Percentiles rank a stretch among this genome's conserved stretches.
phyloP scores from a whole-genome alignment of 2,329 filamentous ascomycete species.

The Cladorrhinum sp. region DNA sequence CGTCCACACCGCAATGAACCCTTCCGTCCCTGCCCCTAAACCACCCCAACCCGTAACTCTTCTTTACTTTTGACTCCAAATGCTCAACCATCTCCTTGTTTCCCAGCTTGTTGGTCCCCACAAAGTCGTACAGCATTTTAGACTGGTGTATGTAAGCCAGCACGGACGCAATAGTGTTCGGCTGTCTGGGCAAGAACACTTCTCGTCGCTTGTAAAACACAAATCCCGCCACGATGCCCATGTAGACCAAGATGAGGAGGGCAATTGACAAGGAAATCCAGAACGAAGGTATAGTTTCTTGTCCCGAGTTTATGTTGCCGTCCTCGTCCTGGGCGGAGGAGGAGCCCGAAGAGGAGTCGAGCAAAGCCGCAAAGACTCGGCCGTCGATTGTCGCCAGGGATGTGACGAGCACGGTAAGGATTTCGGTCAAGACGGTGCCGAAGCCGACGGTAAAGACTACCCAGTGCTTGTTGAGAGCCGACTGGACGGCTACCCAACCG shows the following conservation, averaged over 20 bases:
- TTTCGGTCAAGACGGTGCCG: slow-evolving; percentile 69
- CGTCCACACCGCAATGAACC: slow-evolving; percentile 73
- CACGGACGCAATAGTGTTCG: slow-evolving; percentile 72
- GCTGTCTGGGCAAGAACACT: slow-evolving; percentile 73
- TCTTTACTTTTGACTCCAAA: slow-evolving; percentile 54
- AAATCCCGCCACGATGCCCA: slow-evolving; percentile 55
- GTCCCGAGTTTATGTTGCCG: slow-evolving; percentile 44
- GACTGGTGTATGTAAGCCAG: slow-evolving; percentile 76
- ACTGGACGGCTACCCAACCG: slow-evolving; percentile 59
- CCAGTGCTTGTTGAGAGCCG: slow-evolving; percentile 60
- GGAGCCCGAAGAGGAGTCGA: too few relatives aligned
- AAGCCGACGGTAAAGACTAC: slow-evolving; percentile 67
- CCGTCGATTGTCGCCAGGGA: slow-evolving; percentile 64
- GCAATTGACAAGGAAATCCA: slow-evolving; percentile 62
- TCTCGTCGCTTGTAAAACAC: slow-evolving; percentile 62
- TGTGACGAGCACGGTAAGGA: slow-evolving; percentile 67
- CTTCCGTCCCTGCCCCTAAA: slow-evolving; percentile 70
- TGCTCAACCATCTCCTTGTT: slow-evolving; percentile 59
- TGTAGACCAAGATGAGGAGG: slow-evolving; percentile 62
- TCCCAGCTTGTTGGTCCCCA: slow-evolving; percentile 63
- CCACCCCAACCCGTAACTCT: slow-evolving; percentile 75
- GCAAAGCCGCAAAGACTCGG: slow-evolving; percentile 49
- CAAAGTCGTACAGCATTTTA: slow-evolving; percentile 75
- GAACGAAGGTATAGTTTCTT: slow-evolving; percentile 63
- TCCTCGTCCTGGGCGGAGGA: too few relatives aligned